Base-by-base conservation (phyloP, 2,329 filamentous ascomycete genomes). In the Pezicula carpinea region DNA sequence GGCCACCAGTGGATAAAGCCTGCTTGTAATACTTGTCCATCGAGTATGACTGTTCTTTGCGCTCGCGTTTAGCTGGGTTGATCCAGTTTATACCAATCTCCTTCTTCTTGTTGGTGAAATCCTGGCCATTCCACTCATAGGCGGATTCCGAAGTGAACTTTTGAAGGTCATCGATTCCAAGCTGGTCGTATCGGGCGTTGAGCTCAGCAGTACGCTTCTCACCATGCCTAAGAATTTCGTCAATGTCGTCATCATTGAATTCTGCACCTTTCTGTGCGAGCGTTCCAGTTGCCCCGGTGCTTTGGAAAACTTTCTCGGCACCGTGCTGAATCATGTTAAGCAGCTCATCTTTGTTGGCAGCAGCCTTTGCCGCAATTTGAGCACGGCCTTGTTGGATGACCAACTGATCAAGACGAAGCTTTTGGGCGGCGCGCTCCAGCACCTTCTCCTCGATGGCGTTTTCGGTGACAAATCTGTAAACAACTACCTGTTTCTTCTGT, bases 371-470 rank as follows among this genome's bases (percentile, higher is more conserved):
- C 45, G 90, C 89, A 53, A 86, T 87, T 66, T 97, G 93, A 41
- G 92, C 85, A 53, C 93, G 89, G 15, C 93, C 93, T 72, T 99
- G 93, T 63, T 99, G 93, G 60, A 99, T 99, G 58, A 99, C 93
- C 18, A 99, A 78, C 66, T 99, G 93, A 61, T 99, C 93, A 22
- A 99, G 80, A 52, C 93, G 89, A 50, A 99, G 74, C 69, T 99
- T 99, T 64, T 99, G 93, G 1, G 95, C 93, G 22, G 93, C 93
- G 66, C 93, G 85, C 69, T 99, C 92, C 41, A 99, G 73, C 8
- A 99, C 93, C 71, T 99, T 97, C 69, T 99, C 93, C 64, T 99
- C 93, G 50, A 99, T 97, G 1, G 93, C 93, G 62, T 96, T 95
- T 64, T 99, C 93, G 0, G 95, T 99, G 19, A 99, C 88, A 59